These are phyloP conservation scores for Morella rubra DNA, from an alignment of 306 rosid species.

Conservation along the genomic window DNA sequence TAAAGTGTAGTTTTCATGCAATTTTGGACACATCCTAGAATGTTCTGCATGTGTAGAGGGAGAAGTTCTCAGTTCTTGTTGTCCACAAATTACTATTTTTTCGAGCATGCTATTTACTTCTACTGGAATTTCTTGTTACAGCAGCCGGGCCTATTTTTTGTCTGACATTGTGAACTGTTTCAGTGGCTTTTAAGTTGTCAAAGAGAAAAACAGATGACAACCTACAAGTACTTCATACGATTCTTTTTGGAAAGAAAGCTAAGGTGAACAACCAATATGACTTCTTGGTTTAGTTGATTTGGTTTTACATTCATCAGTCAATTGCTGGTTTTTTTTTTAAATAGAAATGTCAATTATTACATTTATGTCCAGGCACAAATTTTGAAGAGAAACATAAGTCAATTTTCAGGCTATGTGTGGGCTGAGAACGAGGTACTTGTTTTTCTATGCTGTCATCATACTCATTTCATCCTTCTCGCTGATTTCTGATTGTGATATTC, in stretches of 20 bases:
- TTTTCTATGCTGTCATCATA: neutral
- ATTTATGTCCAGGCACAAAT: slow-evolving; percentile 55
- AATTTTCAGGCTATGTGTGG: slow-evolving; percentile 90
- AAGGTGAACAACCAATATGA: slow-evolving; percentile 49
- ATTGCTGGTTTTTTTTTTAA: neutral
- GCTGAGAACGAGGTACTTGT: slow-evolving; percentile 70
- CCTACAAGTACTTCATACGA: slow-evolving; percentile 73
- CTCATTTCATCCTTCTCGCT: neutral
- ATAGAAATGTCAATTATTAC: slow-evolving; percentile 16
- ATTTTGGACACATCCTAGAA: neutral
- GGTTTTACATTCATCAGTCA: neutral
- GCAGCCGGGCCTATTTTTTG: slow-evolving; percentile 25
- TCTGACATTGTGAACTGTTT: slow-evolving; percentile 45
- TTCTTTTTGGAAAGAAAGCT: slow-evolving; percentile 83
- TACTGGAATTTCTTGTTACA: slow-evolving; percentile 25
- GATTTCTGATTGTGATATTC: neutral
- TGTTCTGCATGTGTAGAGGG: neutral
- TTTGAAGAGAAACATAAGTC: slow-evolving; percentile 67
- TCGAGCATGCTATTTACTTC: slow-evolving; percentile 9
- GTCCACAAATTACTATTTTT: slow-evolving; percentile 4
- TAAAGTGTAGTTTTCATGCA: neutral
- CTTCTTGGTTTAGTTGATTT: slow-evolving; percentile 6
- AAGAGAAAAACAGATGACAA: slow-evolving; percentile 94
- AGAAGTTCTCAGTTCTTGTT: neutral
- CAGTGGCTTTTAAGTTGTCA: slow-evolving; percentile 92